Conservation (phyloP, 2,329 filamentous ascomycete genomes). For the Fusarium hostae region DNA sequence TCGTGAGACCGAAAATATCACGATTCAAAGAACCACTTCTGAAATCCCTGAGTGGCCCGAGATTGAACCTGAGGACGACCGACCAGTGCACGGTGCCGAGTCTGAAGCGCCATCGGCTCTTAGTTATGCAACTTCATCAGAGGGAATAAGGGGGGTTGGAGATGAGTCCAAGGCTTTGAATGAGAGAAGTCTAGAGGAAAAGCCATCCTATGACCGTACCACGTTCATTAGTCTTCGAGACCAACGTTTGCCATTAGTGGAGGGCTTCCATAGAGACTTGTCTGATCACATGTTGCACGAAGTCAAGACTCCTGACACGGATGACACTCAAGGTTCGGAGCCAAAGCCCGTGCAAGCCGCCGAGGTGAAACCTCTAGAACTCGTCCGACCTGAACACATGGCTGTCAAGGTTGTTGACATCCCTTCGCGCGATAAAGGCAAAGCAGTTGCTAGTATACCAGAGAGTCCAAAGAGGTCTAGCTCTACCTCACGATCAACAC, state of each 20-base stretch:
- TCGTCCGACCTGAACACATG: slow-evolving; percentile 8
- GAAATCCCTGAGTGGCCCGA: not conserved
- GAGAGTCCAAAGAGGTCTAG: slow-evolving; percentile 25
- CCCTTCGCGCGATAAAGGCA: slow-evolving; percentile 34
- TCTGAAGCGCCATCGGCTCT: not conserved
- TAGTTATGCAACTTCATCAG: not conserved
- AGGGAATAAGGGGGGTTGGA: not conserved
- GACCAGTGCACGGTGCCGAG: not conserved
- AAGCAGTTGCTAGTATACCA: slow-evolving; percentile 9
- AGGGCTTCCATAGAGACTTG: not conserved
- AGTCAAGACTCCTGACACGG: slow-evolving; percentile 22
- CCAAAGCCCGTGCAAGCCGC: slow-evolving; percentile 11
- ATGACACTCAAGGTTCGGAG: slow-evolving; percentile 26
- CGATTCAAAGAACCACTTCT: not conserved
- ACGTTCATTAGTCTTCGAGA: not conserved
- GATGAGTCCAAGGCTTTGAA: not conserved
- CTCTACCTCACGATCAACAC: slow-evolving; percentile 18
- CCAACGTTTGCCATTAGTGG: not conserved
- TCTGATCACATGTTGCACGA: slow-evolving; percentile 3
- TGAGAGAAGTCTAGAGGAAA: slow-evolving; percentile 4
- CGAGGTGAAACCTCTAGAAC: slow-evolving; percentile 18
- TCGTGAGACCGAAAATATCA: not conserved
- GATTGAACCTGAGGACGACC: not conserved
- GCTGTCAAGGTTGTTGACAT: slow-evolving; percentile 33
- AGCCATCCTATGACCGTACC: not conserved